Base-by-base conservation (phyloP, 169 alveolate species). In the Babesia sp. region DNA sequence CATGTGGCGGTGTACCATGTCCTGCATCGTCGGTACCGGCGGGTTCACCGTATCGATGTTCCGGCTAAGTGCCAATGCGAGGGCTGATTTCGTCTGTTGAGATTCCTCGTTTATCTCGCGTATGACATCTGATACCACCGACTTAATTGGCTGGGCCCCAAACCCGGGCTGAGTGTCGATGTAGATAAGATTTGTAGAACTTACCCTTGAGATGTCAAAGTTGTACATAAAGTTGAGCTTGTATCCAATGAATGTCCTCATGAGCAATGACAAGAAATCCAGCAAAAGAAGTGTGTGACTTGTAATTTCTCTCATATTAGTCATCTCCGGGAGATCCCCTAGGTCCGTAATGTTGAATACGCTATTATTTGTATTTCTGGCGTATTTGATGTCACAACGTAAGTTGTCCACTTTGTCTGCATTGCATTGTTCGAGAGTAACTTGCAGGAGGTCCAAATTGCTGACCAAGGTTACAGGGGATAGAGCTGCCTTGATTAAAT, bases 201-300 rank as follows among this genome's bases (percentile, higher is more conserved):
- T 9, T 28, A 64, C 74, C 61, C 48, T 64, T 29, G 51, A 12
- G 36, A 4, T n/a, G 14, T 29, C 39, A 7, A 64, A 48, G 18
- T 31, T 31, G 61, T 64, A 50, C 74, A 64, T 64, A 12, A 46
- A 4, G 41, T 64, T 7, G 24, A 64, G 22, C 44, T 64, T 64
- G 50, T 33, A 64, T 18, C 63, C 59, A 59, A 64, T 64, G 48
- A 64, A 64, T 5, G 74, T 64, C 28, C 74, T n/a, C 39, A 64
- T 0, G 0, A 64, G 18, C 53, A 64, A 26, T 16, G 74, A 36
- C 16, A 64, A 6, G 51, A 64, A 64, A 29, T 64, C 74, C 50
- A 64, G 61, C 42, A 64, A 11, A 18, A 4, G 22, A 26, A 64
- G 22, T 6, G 61, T 22, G 3, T 50, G 50, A 2, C 20, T 16